Evolutionary conservation across 208 protist species (phyloP).

Genomic region (Wallacemonas sp.): DNA sequence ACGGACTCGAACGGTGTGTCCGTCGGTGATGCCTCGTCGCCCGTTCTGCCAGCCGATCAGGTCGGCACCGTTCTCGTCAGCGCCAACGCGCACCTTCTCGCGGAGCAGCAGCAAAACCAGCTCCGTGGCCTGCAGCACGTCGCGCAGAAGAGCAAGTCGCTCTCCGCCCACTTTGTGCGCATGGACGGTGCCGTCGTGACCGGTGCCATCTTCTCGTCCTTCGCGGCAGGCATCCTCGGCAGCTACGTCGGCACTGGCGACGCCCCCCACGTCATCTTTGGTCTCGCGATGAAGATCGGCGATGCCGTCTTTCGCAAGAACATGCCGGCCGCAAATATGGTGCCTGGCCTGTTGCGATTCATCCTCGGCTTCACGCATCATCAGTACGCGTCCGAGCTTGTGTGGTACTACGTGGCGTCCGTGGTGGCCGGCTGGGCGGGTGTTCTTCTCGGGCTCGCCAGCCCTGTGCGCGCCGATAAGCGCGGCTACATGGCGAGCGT

Average conservation of each 20-base stretch:
- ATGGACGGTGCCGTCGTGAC: constrained; percentile 31
- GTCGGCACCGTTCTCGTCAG: constrained; percentile 10
- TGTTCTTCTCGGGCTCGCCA: constrained; percentile 22
- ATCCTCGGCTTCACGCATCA: constrained; percentile 24
- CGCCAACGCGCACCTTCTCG: constrained; percentile 3
- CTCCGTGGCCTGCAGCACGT: constrained; percentile 9
- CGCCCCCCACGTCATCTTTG: constrained; percentile 36
- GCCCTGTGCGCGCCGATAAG: background rate
- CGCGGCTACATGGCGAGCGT: constrained; percentile 16
- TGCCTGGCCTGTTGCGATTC: constrained; percentile 22
- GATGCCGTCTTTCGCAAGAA: constrained; percentile 31
- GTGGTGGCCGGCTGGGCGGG: constrained; percentile 28
- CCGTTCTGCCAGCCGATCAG: too few relatives aligned
- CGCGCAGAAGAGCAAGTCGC: background rate
- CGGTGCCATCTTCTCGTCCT: constrained; percentile 30
- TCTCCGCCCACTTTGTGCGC: constrained; percentile 20
- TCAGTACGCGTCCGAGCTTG: constrained; percentile 12
- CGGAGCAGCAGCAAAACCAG: constrained; percentile 5
- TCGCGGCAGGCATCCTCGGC: constrained; percentile 31
- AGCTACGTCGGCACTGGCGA: constrained; percentile 31
- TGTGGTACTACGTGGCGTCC: constrained; percentile 30
- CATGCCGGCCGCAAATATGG: constrained; percentile 32
- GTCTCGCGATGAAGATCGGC: constrained; percentile 31
- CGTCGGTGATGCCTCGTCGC: background rate
- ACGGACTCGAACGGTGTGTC: background rate